phyloP scores from a whole-genome alignment of 2,329 filamentous ascomycete genomes.

The Xylogone sp. region DNA sequence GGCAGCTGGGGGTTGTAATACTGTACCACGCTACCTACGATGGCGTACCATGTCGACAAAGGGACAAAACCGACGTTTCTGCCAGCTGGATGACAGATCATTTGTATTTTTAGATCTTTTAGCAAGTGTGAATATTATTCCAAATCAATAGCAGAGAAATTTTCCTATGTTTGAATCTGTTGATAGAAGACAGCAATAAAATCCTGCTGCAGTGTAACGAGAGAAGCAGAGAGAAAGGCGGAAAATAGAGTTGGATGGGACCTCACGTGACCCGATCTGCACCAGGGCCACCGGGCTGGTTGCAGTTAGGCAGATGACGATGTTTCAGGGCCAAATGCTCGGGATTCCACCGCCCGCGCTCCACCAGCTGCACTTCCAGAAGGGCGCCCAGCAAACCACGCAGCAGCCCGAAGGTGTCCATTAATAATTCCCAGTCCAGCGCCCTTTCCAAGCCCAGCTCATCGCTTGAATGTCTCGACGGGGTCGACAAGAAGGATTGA shows the following conservation, averaged over 20 bases:
- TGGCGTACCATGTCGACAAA: too few species aligned
- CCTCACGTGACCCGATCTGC: background rate
- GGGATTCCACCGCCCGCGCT: background rate
- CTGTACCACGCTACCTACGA: too few species aligned
- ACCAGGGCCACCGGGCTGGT: background rate
- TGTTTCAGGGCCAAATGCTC: background rate
- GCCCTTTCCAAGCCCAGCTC: background rate
- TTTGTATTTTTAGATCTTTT: too few species aligned
- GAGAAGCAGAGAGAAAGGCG: background rate
- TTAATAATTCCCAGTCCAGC: too few species aligned
- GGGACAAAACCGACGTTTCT: too few species aligned
- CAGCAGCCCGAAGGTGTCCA: background rate
- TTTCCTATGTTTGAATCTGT: too few species aligned
- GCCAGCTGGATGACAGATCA: too few species aligned
- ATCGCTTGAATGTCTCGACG: constrained; percentile 27
- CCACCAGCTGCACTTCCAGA: background rate
- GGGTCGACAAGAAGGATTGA: constrained; percentile 14
- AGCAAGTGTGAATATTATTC: too few species aligned
- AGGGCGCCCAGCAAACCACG: background rate
- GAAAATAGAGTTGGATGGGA: background rate
- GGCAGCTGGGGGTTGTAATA: too few species aligned
- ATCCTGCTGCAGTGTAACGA: background rate
- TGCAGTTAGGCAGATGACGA: background rate
- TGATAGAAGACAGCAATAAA: too few species aligned
- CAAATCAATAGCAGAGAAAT: too few species aligned